Conservation (phyloP, 148 eudicot genomes). For the Dysphania ambrosioides region DNA sequence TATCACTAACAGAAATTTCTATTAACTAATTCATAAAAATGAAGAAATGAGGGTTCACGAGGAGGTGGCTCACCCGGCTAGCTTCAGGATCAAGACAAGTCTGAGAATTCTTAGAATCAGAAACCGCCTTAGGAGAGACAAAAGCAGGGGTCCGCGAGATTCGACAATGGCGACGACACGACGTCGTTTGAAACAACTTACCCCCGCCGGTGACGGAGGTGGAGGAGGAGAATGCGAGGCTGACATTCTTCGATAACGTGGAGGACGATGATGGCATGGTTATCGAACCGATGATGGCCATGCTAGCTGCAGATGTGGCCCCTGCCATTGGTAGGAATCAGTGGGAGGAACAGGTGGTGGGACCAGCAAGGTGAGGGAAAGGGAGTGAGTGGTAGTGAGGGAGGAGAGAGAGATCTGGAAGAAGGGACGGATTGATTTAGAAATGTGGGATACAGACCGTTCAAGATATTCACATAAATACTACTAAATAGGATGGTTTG, state of each 20-base stretch:
- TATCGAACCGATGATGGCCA: slow-evolving; percentile 48
- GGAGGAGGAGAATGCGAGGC: slow-evolving; percentile 49
- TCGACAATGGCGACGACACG: slow-evolving; percentile 18
- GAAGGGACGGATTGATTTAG: too few species aligned
- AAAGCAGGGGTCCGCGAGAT: slow-evolving; percentile 29
- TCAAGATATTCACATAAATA: too few species aligned
- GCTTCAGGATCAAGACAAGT: slow-evolving; percentile 99
- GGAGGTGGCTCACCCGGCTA: slow-evolving; percentile 49
- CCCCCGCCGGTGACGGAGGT: slow-evolving; percentile 38
- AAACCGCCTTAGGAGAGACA: slow-evolving; percentile 75
- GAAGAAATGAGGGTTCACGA: neutral
- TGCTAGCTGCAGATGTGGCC: slow-evolving; percentile 13
- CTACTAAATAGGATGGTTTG: too few species aligned
- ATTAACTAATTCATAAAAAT: neutral
- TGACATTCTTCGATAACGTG: neutral
- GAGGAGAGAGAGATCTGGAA: too few species aligned
- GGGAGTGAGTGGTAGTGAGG: too few species aligned
- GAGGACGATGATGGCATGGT: slow-evolving; percentile 20
- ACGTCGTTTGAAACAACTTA: slow-evolving; percentile 34
- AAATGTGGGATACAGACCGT: too few species aligned
- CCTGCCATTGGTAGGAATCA: slow-evolving; percentile 18
- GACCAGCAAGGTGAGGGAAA: too few species aligned
- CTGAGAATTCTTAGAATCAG: slow-evolving; percentile 90
- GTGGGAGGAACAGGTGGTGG: neutral
- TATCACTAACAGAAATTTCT: too few species aligned